Percentiles rank a stretch among this genome's conserved stretches.
Evolutionary conservation across 2,329 filamentous ascomycete genomes (phyloP).

Genomic region (Pseudogymnoascus destructans): DNA sequence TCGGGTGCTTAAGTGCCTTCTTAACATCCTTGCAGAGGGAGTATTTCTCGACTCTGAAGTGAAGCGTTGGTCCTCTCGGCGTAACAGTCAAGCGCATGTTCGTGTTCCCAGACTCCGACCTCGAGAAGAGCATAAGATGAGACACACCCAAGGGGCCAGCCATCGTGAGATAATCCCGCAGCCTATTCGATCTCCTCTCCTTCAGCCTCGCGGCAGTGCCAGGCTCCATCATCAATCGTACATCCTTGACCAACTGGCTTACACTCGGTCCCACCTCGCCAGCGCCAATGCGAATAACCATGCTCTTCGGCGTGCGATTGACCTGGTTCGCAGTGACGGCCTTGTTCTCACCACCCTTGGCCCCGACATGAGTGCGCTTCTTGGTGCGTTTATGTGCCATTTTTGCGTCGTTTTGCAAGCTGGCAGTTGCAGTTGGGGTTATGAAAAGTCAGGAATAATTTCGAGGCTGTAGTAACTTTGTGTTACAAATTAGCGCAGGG

Average conservation of each 20-base stretch:
- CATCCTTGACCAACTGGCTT: conserved; percentile 81
- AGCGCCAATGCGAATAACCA: conserved; percentile 95
- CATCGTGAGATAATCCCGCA: conserved; percentile 92
- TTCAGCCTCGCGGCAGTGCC: conserved; percentile 81
- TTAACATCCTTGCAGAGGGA: conserved; percentile 85
- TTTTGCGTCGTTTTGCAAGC: conserved; percentile 15
- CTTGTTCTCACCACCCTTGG: conserved; percentile 39
- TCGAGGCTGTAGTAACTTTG: conserved; percentile 17
- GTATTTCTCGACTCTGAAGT: conserved; percentile 92
- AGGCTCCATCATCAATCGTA: conserved; percentile 89
- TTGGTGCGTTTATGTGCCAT: conserved; percentile 78
- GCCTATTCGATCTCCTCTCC: conserved; percentile 75
- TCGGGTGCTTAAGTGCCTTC: conserved; percentile 69
- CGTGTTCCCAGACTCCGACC: conserved; percentile 79
- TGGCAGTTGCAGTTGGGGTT: conserved; percentile 13
- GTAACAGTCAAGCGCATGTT: conserved; percentile 81
- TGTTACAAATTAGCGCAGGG: conserved; percentile 20
- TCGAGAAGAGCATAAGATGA: conserved; percentile 85
- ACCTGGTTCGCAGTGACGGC: conserved; percentile 45
- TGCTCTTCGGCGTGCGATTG: conserved; percentile 71
- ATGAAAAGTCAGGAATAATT: conserved; percentile 19
- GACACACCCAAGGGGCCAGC: conserved; percentile 85
- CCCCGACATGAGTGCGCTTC: conserved; percentile 73
- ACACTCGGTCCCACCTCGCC: conserved; percentile 85
- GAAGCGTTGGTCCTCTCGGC: conserved; percentile 79